Evolutionary conservation across 129 eudicot genomes (phyloP).

Genomic region (Pulicaria dysenterica): DNA sequence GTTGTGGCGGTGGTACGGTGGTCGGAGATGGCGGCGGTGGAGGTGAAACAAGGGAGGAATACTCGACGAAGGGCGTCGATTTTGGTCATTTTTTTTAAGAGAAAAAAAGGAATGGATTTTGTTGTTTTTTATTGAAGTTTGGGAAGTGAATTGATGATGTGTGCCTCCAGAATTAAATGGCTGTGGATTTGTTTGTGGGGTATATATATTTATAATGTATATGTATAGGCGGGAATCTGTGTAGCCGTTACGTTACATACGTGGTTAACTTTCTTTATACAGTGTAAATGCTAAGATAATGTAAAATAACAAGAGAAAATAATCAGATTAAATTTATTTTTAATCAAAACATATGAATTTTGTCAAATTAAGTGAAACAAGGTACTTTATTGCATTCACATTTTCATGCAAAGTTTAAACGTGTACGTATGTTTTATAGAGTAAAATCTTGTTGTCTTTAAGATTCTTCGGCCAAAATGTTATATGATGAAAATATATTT

Average conservation of each 20-base stretch:
- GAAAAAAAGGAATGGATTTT: neutral
- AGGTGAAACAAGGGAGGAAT: slow-evolving; percentile 69
- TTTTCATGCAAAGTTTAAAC: no score
- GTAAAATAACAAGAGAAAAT: neutral
- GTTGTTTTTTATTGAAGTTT: slow-evolving; percentile 23
- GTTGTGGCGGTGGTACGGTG: slow-evolving; percentile 39
- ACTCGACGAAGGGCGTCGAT: slow-evolving; percentile 74
- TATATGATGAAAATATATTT: no score
- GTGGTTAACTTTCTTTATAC: neutral
- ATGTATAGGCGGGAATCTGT: slow-evolving; percentile 27
- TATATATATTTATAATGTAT: neutral
- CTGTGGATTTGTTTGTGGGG: neutral
- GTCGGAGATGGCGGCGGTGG: slow-evolving; percentile 46
- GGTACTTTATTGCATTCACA: no score
- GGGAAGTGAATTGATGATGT: slow-evolving; percentile 13
- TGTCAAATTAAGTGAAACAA: no score
- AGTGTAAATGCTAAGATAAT: neutral
- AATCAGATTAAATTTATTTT: no score
- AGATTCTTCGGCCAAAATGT: no score
- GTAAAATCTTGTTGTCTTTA: no score
- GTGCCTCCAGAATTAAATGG: neutral
- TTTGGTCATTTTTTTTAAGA: slow-evolving; percentile 54
- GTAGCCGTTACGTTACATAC: neutral
- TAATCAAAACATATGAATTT: no score
- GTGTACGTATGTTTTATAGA: no score